phyloP scores from a whole-genome alignment of 108 stramenopile species.

The Skeletonema costatum region DNA sequence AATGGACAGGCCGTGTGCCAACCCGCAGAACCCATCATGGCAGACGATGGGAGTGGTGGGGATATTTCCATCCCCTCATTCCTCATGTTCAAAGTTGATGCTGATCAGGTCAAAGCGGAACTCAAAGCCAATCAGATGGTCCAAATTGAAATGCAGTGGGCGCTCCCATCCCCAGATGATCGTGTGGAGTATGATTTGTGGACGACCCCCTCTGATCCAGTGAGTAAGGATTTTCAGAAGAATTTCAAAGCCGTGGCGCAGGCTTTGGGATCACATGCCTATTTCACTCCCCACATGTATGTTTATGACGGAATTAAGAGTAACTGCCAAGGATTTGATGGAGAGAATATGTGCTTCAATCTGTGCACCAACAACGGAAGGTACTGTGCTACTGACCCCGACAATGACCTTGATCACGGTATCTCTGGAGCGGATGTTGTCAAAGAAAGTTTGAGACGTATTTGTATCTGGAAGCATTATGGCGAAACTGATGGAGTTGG shows the following conservation, averaged over 20 bases:
- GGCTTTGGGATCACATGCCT: constrained; percentile 75
- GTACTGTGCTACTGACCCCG: constrained; percentile 95
- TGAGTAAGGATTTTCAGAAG: constrained; percentile 62
- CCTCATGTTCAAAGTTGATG: constrained; percentile 88
- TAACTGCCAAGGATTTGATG: constrained; percentile 65
- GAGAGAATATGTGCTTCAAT: constrained; percentile 76
- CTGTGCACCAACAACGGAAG: constrained; percentile 93
- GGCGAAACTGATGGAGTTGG: constrained; percentile 88
- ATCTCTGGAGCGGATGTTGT: constrained; percentile 93
- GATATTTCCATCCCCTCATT: constrained; percentile 94
- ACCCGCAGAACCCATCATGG: constrained; percentile 93
- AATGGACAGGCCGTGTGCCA: constrained; percentile 57
- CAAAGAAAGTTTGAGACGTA: constrained; percentile 82
- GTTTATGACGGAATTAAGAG: constrained; percentile 85
- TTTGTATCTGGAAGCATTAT: constrained; percentile 91
- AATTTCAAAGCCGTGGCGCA: constrained; percentile 69
- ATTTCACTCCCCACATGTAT: constrained; percentile 91
- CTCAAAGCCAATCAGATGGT: constrained; percentile 66
- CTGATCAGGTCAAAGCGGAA: constrained; percentile 69
- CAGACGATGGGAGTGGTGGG: constrained; percentile 93
- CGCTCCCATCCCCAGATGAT: constrained; percentile 83
- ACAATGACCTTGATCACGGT: constrained; percentile 87
- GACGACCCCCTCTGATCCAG: constrained; percentile 81
- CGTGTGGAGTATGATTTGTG: constrained; percentile 93
- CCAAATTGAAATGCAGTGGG: constrained; percentile 91